These are phyloP conservation scores for Boletellus emodensis DNA, from an alignment of 768 basidiomycete genomes.

Conservation along the genomic window DNA sequence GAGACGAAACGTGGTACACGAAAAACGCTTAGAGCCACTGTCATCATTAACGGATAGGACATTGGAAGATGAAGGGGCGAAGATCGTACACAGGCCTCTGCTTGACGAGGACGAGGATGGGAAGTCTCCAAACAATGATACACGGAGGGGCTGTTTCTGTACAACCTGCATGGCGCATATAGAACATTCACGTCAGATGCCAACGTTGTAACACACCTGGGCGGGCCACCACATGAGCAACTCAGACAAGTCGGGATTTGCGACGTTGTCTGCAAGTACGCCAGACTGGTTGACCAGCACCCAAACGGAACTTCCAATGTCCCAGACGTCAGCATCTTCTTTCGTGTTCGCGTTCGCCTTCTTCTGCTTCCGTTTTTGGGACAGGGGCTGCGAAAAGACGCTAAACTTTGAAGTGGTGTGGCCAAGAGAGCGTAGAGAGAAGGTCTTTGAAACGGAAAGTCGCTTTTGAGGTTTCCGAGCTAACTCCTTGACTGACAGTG, in stretches of 20 bases:
- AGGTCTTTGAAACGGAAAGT: conserved; percentile 7
- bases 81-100: conserved; percentile 25
- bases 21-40: conserved; percentile 42
- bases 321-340: conserved; percentile 10
- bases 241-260: conserved; percentile 17
- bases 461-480: conserved; percentile 3
- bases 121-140: conserved; percentile 30
- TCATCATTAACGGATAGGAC: conserved; percentile 37
- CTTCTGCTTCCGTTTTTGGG: conserved; percentile 21
- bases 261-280: conserved; percentile 29
- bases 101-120: conserved; percentile 24
- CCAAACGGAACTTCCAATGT: conserved; percentile 46
- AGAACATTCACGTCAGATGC: background rate
- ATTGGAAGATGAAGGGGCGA: conserved; percentile 36
- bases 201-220: conserved; percentile 40
- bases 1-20: conserved; percentile 33
- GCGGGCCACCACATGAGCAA: conserved; percentile 67
- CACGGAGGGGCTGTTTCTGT: conserved; percentile 25
- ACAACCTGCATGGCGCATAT: conserved; percentile 19
- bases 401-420: conserved; percentile 9
- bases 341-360: conserved; percentile 1
- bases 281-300: conserved; percentile 45
- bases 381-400: conserved; percentile 18
- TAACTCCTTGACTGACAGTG: background rate
- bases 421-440: conserved; percentile 9